Evolutionary conservation across 176 grass and related monocot species (phyloP).

Genomic region (Calamus simplicifolius): DNA sequence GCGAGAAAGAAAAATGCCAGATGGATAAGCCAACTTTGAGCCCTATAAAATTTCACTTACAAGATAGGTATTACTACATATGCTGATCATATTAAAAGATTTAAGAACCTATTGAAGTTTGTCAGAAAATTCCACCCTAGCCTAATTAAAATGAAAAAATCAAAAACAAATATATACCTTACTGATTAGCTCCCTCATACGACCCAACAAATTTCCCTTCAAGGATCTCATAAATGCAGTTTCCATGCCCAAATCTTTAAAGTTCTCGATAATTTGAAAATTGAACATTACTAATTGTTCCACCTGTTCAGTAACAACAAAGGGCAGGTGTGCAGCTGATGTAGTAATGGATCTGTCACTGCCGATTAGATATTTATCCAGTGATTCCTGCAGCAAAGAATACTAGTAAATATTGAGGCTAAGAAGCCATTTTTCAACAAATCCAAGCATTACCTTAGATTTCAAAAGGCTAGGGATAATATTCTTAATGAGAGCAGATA

Average conservation of each 20-base stretch:
- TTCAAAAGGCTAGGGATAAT: slow-evolving; percentile 50
- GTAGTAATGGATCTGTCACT: slow-evolving; percentile 23
- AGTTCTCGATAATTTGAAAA: slow-evolving; percentile 36
- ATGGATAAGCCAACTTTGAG: too few species aligned
- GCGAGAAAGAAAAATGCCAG: too few species aligned
- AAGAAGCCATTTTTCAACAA: slow-evolving; percentile 4
- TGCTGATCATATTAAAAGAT: too few species aligned
- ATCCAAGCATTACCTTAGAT: slow-evolving; percentile 58
- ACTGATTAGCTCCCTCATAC: slow-evolving; percentile 57
- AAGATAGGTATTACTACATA: too few species aligned
- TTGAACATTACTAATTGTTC: slow-evolving; percentile 51
- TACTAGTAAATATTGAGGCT: neutral
- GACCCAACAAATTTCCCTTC: slow-evolving; percentile 40
- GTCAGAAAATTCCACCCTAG: neutral
- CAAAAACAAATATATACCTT: slow-evolving; percentile 38
- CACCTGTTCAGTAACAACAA: slow-evolving; percentile 54
- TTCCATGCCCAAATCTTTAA: slow-evolving; percentile 35
- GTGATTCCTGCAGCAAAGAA: slow-evolving; percentile 46
- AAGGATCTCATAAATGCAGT: slow-evolving; percentile 47
- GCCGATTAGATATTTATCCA: slow-evolving; percentile 60
- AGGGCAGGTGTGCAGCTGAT: slow-evolving; percentile 34
- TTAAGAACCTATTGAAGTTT: too few species aligned
- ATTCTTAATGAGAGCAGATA: slow-evolving; percentile 49
- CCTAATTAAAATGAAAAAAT: slow-evolving; percentile 1
- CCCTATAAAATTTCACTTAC: too few species aligned